Base-by-base conservation (phyloP, 306 rosid genomes). In the Datisca glomerata region DNA sequence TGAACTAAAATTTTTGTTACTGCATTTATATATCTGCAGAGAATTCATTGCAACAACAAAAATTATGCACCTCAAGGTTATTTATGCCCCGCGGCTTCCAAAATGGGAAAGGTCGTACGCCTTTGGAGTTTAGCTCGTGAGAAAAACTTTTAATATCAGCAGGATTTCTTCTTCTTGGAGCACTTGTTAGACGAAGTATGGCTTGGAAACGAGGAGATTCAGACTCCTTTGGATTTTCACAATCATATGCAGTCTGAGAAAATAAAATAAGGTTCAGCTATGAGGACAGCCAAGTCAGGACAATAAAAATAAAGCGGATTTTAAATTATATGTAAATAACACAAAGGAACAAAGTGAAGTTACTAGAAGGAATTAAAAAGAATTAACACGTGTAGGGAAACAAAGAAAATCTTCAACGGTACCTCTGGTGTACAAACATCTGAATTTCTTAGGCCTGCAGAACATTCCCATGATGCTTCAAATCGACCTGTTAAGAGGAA, bases 201-300 rank as follows among this genome's bases (percentile, higher is more conserved):
- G 98, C 98, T 84, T 89, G 95, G 75, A 89, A 89, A 55, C 98
- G 98, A 12, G 98, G 98, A 68, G 98, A 89, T 61, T 89, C 98
- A 4, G 95, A 84, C 75, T 89, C 98, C 76, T 89, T 89, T 6
- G 95, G 95, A 59, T 89, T 89, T 57, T 89, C 98, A 57, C 74
- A 84, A 55, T 89, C 98, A 59, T 72, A 89, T 34, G 86, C 24
- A 24, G 70, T 44, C 98, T 80, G n/a, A 69, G 35, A 63, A 70
- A 72, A 43, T 40, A 32, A 64, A 63, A 53, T 28, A 3, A 37
- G 32, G 16, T 34, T 51, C 18, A 64, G 29, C 35, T 18, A 56
- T 29, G 8, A 25, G 33, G 21, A 52, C 59, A 25, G 55, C 53
- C 47, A 61, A 34, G 56, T 58, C 27, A 64, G 14, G 36, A 44